Percentiles rank a stretch among this genome's conserved stretches.
Evolutionary conservation across 78 protist species (phyloP).

Genomic region (Emiliania huxleyi): DNA sequence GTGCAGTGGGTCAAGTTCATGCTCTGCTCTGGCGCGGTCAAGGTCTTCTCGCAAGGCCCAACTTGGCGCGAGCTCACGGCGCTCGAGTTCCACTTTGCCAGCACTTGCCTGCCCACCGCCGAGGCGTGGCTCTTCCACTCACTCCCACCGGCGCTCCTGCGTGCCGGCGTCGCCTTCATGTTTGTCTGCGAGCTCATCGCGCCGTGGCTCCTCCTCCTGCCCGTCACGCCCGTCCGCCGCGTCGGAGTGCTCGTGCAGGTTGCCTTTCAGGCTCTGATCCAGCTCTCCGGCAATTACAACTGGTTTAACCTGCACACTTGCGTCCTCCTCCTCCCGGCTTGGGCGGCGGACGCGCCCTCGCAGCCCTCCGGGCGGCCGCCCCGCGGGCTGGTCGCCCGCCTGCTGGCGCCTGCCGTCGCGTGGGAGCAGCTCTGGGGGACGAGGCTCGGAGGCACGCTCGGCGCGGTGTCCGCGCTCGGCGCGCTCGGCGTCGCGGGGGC

Average conservation of each 20-base stretch:
- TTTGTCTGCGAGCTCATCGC: constrained; percentile 47
- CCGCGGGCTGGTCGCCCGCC: no score
- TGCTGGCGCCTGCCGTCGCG: no score
- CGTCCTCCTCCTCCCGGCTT: constrained; percentile 30
- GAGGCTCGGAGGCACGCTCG: no score
- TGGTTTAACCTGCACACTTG: constrained; percentile 67
- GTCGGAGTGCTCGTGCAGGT: constrained; percentile 39
- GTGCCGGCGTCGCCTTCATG: constrained; percentile 41
- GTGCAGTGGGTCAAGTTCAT: constrained; percentile 60
- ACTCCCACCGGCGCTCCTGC: constrained; percentile 28
- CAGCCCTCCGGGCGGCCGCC: no score
- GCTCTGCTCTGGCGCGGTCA: constrained; percentile 60
- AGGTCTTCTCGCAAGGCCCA: constrained; percentile 45
- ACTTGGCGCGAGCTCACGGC: constrained; percentile 71
- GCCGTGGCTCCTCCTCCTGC: constrained; percentile 51
- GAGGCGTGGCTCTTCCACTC: constrained; percentile 42
- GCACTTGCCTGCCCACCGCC: constrained; percentile 70
- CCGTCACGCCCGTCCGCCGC: constrained; percentile 26
- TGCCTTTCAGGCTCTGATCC: constrained; percentile 20
- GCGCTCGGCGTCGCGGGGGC: no score
- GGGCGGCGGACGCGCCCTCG: constrained; percentile 43
- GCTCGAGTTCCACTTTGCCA: constrained; percentile 63
- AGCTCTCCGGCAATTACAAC: constrained; percentile 67
- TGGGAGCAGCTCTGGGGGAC: no score
- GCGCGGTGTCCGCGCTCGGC: no score